phyloP scores from a whole-genome alignment of 768 basidiomycete species.

The Leccinum variicolor region DNA sequence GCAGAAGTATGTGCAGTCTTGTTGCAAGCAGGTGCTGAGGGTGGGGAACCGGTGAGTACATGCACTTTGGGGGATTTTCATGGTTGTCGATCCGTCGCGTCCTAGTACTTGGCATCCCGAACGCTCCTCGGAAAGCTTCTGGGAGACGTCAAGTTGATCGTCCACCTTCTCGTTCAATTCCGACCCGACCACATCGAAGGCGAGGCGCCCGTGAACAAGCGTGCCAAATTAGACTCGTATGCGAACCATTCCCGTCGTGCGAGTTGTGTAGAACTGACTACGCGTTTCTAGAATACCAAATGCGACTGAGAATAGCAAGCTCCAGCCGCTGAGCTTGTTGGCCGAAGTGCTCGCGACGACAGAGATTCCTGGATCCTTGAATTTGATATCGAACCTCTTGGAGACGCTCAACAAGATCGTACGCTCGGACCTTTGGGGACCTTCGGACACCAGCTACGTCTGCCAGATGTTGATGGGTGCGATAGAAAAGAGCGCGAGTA shows the following conservation, averaged over 20 bases:
- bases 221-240: slow-evolving; percentile 58
- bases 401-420: slow-evolving; percentile 68
- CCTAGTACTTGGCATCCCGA: slow-evolving; percentile 46
- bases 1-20: slow-evolving; percentile 53
- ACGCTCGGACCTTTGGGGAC: slow-evolving; percentile 49
- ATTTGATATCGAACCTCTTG: slow-evolving; percentile 68
- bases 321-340: slow-evolving; percentile 53
- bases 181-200: slow-evolving; percentile 42
- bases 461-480: slow-evolving; percentile 85
- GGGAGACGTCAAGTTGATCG: slow-evolving; percentile 48
- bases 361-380: slow-evolving; percentile 62
- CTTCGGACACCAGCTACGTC: slow-evolving; percentile 70
- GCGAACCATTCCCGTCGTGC: slow-evolving; percentile 33
- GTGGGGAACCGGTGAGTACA: slow-evolving; percentile 46
- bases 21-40: slow-evolving; percentile 48
- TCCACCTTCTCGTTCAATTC: slow-evolving; percentile 47
- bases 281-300: slow-evolving; percentile 3
- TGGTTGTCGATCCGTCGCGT: neutral
- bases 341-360: slow-evolving; percentile 70
- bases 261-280: neutral
- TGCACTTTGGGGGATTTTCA: neutral
- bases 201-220: slow-evolving; percentile 56
- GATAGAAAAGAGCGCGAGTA: slow-evolving; percentile 60
- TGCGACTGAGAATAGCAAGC: slow-evolving; percentile 35
- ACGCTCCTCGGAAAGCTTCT: slow-evolving; percentile 47